Evolutionary conservation across 257 asterid genomes (phyloP).

Genomic region (Nicotiana noctiflora): DNA sequence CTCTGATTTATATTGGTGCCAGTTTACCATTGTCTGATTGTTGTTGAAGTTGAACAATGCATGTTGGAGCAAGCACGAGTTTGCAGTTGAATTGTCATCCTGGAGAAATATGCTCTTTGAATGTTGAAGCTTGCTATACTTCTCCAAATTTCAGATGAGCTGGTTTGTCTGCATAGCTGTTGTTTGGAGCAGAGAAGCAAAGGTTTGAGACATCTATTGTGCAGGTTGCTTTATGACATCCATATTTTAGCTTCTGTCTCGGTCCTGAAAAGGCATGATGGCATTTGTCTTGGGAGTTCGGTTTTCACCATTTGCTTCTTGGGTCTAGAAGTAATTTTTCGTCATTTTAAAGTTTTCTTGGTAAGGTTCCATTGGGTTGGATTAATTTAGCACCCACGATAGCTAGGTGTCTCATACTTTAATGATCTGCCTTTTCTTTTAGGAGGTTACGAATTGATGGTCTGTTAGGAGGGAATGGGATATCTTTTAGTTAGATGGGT

Average conservation of each 20-base stretch:
- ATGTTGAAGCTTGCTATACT: slow-evolving; percentile 15
- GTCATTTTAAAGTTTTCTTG: neutral
- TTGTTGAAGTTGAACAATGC: slow-evolving; percentile 5
- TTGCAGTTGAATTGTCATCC: neutral
- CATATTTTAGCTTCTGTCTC: slow-evolving; percentile 8
- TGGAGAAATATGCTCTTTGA: neutral
- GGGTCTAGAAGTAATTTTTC: slow-evolving; percentile 5
- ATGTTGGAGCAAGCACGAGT: neutral
- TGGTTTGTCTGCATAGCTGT: neutral
- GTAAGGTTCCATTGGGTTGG: slow-evolving; percentile 7
- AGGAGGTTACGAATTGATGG: neutral
- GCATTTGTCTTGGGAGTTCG: neutral
- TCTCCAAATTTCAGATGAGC: neutral
- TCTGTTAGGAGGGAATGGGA: slow-evolving; percentile 4
- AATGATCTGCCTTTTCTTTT: neutral
- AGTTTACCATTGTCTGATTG: slow-evolving; percentile 13
- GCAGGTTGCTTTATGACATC: slow-evolving; percentile 15
- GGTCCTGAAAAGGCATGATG: slow-evolving; percentile 10
- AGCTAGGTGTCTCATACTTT: neutral
- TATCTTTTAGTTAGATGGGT: neutral
- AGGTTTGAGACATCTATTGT: slow-evolving; percentile 18
- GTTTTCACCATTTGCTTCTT: slow-evolving; percentile 7
- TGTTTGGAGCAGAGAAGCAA: neutral
- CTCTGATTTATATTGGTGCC: slow-evolving; percentile 5
- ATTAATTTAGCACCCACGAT: neutral